Base-by-base conservation (phyloP, 2,329 filamentous ascomycete species). In the Cladosporium sp. region DNA sequence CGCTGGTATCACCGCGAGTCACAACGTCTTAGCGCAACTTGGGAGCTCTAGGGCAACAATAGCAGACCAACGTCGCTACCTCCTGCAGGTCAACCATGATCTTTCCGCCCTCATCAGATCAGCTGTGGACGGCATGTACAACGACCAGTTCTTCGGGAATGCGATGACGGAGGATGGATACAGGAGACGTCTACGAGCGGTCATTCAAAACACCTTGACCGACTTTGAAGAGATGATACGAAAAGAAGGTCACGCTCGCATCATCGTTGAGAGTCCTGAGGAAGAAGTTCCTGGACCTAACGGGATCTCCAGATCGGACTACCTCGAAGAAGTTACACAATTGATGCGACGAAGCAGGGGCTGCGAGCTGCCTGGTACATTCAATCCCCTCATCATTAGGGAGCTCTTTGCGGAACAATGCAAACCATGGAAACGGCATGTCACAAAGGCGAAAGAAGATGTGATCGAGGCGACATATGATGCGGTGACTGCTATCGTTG, bases 91-190 rank as follows among this genome's bases (percentile, higher is more conserved):
- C 13, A 78, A 78, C 57, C 70, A 77, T 53, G 58, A 65, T 0
- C 80, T 82, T 51, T 73, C 75, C 4, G 63, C 65, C 1, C 67
- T 83, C 2, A 59, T 79, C 4, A 76, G 72, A 53, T 71, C 73
- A 2, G 78, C 80, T 0, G 65, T 80, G 0, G 74, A 80, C n/a
- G 83, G 83, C 0, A 73, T 71, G 0, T 86, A 85, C 58, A 74
- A 71, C 2, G 67, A 80, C 58, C 13, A 62, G 0, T 86, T 85
- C 66, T 85, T 86, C 59, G 73, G 68, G 2, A 65, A 69, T 22
- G 65, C 71, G 0, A 58, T 68, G 9, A 66, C 68, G 0, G 48
- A 45, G 10, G 47, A 65, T 10, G 70, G 59, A 12, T 48, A 71
- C 34, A 62, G 67, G 44, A 78, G 74, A 35, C 75, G 82, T 0